Base-by-base conservation (phyloP, 2,329 filamentous ascomycete species). In the Exophiala alcalophila region DNA sequence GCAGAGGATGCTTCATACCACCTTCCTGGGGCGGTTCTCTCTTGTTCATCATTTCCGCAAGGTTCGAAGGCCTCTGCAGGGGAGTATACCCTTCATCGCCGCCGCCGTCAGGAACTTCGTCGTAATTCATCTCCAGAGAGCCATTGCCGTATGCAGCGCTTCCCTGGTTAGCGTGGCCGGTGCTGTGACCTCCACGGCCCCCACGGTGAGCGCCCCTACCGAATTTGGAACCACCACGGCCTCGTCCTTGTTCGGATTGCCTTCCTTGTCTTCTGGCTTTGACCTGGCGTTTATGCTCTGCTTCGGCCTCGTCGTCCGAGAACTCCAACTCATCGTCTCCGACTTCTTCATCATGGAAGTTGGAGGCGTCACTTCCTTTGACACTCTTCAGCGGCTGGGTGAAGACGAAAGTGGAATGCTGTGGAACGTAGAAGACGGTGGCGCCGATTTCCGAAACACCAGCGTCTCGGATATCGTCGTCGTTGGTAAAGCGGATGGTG, bases 301-400 rank as follows among this genome's bases (percentile, higher is more conserved):
- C 84, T 65, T 98, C 92, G 55, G 86, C 85, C 66, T 98, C 92
- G 58, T 98, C 92, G 55, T 98, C 92, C 0, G 91, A 96, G 63
- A 97, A 97, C 61, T 97, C 92, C 56, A 88, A 78, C 61, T 97
- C 91, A 25, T 94, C 86, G 21, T 85, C 83, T 11, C 70, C 81
- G 5, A 89, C 77, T 67, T 97, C 91, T 63, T 98, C 92, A 55
- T 97, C 92, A 64, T 95, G 85, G 40, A 95, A 76, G 61, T 97
- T 97, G 37, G 88, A 94, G 6, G 92, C 91, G 64, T 98, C 92
- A 7, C 88, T 92, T 47, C 89, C 88, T 67, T 94, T 97, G 58
- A 84, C 62, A 38, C 74, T 76, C 64, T 84, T 85, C 44, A 97
- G 70, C 5, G 83, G 80, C 61, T 92, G 78, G 0, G 91, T 96